A percentile compares a stretch with the other conserved stretches of the same genome.
Evolutionary conservation across 2,329 filamentous ascomycete species (phyloP).

Genomic region (Aspergillus transmontanensis): DNA sequence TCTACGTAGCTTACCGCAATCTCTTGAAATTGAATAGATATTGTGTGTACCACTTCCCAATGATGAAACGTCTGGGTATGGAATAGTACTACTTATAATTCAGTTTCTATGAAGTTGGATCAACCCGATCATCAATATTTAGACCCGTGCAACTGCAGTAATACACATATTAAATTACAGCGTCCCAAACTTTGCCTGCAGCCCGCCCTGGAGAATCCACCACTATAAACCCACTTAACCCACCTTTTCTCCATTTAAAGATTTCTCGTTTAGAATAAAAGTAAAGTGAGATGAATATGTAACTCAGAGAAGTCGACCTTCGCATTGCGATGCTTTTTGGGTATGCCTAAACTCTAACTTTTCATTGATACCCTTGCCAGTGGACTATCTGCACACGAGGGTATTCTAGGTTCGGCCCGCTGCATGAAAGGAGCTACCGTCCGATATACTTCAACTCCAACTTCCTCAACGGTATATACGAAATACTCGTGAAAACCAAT

Average conservation of each 20-base stretch:
- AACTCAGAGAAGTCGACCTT: not conserved
- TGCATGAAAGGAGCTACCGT: slow-evolving; percentile 27
- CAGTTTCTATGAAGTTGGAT: not conserved
- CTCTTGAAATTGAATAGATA: not conserved
- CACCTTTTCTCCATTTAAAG: not conserved
- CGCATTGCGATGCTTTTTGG: not conserved
- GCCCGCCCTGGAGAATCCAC: not conserved
- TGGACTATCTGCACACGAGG: not conserved
- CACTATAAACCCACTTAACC: not conserved
- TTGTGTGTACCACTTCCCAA: not conserved
- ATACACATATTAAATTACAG: not conserved
- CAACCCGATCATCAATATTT: not conserved
- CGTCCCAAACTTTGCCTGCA: not conserved
- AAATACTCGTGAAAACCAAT: slow-evolving; percentile 51
- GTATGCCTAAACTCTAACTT: not conserved
- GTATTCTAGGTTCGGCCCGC: not conserved
- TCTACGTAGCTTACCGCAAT: not conserved
- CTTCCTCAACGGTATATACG: slow-evolving; percentile 52
- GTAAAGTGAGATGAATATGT: not conserved
- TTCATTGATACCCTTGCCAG: not conserved
- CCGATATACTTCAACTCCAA: slow-evolving; percentile 53
- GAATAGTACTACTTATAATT: too few relatives aligned
- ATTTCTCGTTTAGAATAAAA: not conserved
- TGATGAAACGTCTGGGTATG: not conserved
- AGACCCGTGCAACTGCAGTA: not conserved